These are phyloP conservation scores for Citrullus amarus DNA, from an alignment of 306 rosid species.

Conservation along the genomic window DNA sequence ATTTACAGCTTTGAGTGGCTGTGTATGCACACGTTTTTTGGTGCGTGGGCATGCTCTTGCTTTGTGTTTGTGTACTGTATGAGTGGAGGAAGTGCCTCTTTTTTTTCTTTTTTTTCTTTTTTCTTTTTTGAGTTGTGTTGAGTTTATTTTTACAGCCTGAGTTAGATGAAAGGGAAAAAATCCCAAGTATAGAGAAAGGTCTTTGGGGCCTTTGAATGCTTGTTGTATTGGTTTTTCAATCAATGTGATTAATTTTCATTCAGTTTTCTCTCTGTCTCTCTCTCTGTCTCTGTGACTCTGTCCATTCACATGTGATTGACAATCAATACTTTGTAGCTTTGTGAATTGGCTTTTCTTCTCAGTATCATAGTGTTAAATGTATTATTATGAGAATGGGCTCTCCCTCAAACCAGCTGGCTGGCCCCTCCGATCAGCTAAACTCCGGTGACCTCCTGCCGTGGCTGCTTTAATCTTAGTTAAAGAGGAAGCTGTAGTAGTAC, in stretches of 20 bases:
- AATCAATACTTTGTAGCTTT: slow-evolving; percentile 39
- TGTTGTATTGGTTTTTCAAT: slow-evolving; percentile 39
- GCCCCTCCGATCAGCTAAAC: not conserved
- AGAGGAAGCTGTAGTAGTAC: not conserved
- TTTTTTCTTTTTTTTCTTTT: not conserved
- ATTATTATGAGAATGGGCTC: slow-evolving; percentile 16
- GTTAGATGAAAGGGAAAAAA: not conserved
- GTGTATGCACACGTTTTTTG: slow-evolving; percentile 19
- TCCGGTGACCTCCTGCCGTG: not conserved
- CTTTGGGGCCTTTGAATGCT: slow-evolving; percentile 73
- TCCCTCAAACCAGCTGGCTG: not conserved
- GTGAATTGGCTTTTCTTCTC: slow-evolving; percentile 31
- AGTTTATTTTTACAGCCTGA: not conserved
- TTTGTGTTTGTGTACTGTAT: not conserved
- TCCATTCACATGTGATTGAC: slow-evolving; percentile 34
- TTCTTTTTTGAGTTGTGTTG: not conserved
- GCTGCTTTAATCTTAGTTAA: not conserved
- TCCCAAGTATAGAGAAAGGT: slow-evolving; percentile 23
- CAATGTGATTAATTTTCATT: slow-evolving; percentile 22
- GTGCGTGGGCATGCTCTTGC: not conserved
- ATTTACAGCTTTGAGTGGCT: not conserved
- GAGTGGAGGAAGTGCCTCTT: slow-evolving; percentile 14
- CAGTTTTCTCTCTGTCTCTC: not conserved
- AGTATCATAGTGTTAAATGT: slow-evolving; percentile 3
- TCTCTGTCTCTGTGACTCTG: not conserved